Evolutionary conservation across 2,329 filamentous ascomycete genomes (phyloP), one percentile per base, ranked within the genome.

Genomic region (Alternaria postmessia): DNA sequence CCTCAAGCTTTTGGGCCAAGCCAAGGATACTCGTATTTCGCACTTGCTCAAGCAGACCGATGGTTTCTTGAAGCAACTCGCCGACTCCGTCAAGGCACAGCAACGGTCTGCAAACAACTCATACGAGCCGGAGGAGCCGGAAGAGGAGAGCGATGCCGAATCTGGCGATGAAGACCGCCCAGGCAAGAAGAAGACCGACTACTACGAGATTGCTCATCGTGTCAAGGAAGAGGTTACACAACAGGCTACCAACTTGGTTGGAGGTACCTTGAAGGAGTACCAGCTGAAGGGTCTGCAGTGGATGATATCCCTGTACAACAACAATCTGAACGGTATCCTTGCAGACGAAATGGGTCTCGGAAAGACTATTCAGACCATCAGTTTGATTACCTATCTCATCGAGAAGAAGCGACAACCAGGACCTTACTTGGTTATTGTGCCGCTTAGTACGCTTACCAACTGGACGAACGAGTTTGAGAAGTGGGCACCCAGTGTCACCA

Each of bases 251-350:
- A 96, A 96, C 43, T 86, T 99, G 62, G 93, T 98, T 64, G 95
- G 95, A 76, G 95, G 95, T 75, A 91, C 85, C 11, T 85, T 99
- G 68, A 99, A 99, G 80, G 95, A 99, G 78, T 99, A 99, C 80
- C 95, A 99, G 81, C 70, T 99, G 81, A 98, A 97, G 88, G 95
- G 95, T 86, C 83, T 99, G 48, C 94, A 99, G 79, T 99, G 95
- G 95, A 99, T 99, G 95, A 90, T 99, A 62, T 99, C 95, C 14
- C 86, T 99, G 14, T 99, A 98, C 87, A 99, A 99, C 89, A 99
- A 99, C 85, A 99, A 97, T 81, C 87, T 99, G 67, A 99, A 99
- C 79, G 95, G 95, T 86, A 98, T 99, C 68, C 84, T 99, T 72
- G 95, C 95, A 60, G 95, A 99, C 74, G 95, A 99, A 81, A 99